These are phyloP conservation scores for Saccharomyces hybrid DNA, from an alignment of 1,139 yeast species.

Conservation along the genomic window DNA sequence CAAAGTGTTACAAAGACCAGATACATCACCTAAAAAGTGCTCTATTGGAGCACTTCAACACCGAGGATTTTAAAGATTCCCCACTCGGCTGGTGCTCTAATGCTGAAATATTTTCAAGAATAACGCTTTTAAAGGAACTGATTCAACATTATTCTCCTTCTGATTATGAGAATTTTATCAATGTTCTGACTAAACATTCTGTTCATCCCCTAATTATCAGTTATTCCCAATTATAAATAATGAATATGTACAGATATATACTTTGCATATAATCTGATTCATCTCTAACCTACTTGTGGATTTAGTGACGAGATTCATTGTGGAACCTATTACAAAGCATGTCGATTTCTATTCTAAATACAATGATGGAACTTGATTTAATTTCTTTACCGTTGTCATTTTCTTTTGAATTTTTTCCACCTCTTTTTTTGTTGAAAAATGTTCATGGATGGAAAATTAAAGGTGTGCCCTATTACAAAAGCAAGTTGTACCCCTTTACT, in stretches of 20 bases:
- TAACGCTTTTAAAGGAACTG: slow-evolving; percentile 14
- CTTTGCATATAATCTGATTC: not conserved
- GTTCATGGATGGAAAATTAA: slow-evolving; percentile 1
- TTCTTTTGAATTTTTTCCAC: not conserved
- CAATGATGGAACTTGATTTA: not conserved
- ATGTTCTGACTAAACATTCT: slow-evolving; percentile 1
- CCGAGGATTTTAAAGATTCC: slow-evolving; percentile 27
- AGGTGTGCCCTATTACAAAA: not conserved
- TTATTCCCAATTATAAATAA: slow-evolving; percentile 8
- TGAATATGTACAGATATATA: slow-evolving; percentile 2
- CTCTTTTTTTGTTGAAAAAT: not conserved
- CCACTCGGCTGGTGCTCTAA: slow-evolving; percentile 35
- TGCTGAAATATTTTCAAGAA: slow-evolving; percentile 16
- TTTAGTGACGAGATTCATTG: not conserved
- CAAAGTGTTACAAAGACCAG: not conserved
- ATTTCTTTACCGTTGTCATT: not conserved
- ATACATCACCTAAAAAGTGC: not conserved
- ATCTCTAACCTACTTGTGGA: not conserved
- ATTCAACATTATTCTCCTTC: slow-evolving; percentile 13
- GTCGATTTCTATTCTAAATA: not conserved
- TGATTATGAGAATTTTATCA: not conserved
- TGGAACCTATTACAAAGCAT: not conserved
- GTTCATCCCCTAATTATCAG: slow-evolving; percentile 16
- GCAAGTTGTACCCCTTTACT: not conserved
- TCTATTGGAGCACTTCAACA: slow-evolving; percentile 8